A percentile compares a stretch with the other conserved stretches of the same genome.
Conservation (phyloP, 257 asterid genomes). For the Nicotiana knightiana region DNA sequence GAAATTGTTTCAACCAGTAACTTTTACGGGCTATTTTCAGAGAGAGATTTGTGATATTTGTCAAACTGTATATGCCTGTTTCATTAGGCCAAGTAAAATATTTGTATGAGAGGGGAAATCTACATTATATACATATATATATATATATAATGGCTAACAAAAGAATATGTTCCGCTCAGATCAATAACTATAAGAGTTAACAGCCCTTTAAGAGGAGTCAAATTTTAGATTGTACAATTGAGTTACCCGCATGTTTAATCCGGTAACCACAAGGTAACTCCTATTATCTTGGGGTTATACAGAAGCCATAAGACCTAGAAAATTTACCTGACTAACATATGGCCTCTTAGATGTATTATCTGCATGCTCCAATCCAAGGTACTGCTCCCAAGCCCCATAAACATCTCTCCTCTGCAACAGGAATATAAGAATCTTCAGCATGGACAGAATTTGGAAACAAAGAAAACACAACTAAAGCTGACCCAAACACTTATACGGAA, state of each 20-base stretch:
- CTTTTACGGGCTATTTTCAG: too few species aligned
- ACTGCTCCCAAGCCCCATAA: conserved; percentile 97
- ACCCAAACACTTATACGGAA: background rate
- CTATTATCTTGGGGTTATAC: background rate
- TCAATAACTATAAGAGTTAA: background rate
- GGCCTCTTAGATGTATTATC: conserved; percentile 81
- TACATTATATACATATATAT: too few species aligned
- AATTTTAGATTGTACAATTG: background rate
- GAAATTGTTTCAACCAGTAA: background rate
- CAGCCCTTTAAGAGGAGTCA: background rate
- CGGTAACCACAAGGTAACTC: background rate
- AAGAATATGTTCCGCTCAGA: background rate
- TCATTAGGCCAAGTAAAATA: too few species aligned
- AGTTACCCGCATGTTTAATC: background rate
- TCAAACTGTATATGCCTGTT: too few species aligned
- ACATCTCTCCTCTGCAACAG: conserved; percentile 77
- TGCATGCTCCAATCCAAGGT: conserved; percentile 93
- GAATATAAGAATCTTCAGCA: conserved; percentile 4
- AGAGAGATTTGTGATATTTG: too few species aligned
- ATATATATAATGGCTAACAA: too few species aligned
- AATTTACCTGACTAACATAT: conserved; percentile 62
- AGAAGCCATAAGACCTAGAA: background rate
- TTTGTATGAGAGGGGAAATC: background rate
- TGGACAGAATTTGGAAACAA: conserved; percentile 2
- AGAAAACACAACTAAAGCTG: background rate